A percentile compares a stretch with the other conserved stretches of the same genome.
phyloP scores from a whole-genome alignment of 768 basidiomycete species.

The Candolleomyces efflorescens region DNA sequence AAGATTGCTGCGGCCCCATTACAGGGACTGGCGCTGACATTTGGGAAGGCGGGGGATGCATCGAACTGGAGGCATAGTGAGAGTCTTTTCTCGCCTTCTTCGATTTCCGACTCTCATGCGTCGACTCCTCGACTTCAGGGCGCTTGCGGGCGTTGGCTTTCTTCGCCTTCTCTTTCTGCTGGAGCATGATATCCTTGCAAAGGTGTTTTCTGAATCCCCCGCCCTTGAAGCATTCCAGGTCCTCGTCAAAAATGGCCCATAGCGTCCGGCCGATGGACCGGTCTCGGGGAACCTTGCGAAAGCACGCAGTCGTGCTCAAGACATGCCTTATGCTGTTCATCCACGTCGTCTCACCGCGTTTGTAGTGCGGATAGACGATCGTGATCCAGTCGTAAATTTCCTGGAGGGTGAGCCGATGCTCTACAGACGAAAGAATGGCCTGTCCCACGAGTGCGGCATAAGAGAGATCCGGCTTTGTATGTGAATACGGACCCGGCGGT shows the following conservation, averaged over 20 bases:
- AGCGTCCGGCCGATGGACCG: conserved; percentile 76
- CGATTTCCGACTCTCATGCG: conserved; percentile 33
- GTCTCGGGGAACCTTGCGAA: conserved; percentile 80
- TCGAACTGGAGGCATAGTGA: conserved; percentile 9
- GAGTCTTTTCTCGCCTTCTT: conserved; percentile 46
- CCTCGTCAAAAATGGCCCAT: conserved; percentile 85
- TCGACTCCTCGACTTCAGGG: conserved; percentile 27
- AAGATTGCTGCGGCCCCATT: conserved; percentile 19
- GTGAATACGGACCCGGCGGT: conserved; percentile 81
- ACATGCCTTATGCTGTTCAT: conserved; percentile 99
- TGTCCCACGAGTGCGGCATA: conserved; percentile 97
- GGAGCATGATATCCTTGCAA: conserved; percentile 44
- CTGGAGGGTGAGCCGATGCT: conserved; percentile 83
- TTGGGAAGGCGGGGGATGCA: background rate
- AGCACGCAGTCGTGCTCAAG: conserved; percentile 86
- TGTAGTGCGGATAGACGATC: conserved; percentile 89
- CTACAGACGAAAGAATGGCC: conserved; percentile 81
- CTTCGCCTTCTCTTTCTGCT: conserved; percentile 31
- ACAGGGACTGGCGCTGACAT: conserved; percentile 6
- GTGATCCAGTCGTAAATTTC: conserved; percentile 98
- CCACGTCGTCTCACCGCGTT: conserved; percentile 92
- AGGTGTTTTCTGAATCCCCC: conserved; percentile 76
- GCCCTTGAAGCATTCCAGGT: conserved; percentile 76
- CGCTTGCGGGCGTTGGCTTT: conserved; percentile 35
- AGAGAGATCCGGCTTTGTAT: conserved; percentile 77